Base-by-base conservation (phyloP, 371 early-diverging fungal genomes). In the Zopfochytrium polystomum region DNA sequence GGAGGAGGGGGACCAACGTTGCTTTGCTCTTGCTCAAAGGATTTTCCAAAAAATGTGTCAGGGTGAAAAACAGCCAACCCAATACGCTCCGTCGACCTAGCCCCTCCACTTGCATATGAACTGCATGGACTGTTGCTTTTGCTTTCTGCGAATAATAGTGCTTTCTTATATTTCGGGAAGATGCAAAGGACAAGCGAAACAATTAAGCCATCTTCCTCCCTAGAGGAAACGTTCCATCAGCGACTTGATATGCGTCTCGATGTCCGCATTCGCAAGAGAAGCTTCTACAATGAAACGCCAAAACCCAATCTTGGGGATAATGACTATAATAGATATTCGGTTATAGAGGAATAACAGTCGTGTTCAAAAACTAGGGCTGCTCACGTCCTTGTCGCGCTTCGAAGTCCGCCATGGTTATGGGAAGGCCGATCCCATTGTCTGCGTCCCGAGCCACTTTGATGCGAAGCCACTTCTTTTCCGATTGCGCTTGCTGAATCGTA, bases 251-350 rank as follows among this genome's bases (percentile, higher is more conserved):
- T 49, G 56, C 20, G 31, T 20, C 27, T 63, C 56, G 27, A 55
- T 20, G 1, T 15, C 38, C 0, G 0, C 42, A 30, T 29, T 31
- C 31, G 48, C 63, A 25, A 3, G 5, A 48, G 45, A 48, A n/a
- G 30, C 63, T 3, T 26, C 51, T 34, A 50, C 57, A 20, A 63
- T 26, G 23, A 20, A 63, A 46, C 56, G 55, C 63, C 63, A 63
- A 29, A 55, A 45, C 15, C 18, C 42, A 49, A 63, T 63, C 56
- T 63, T 63, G 44, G 56, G 63, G 11, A 63, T 38, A 55, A 63
- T 50, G 18, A 35, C 29, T 54, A 42, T 55, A 63, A 63, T 6
- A 55, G 43, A 25, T 33, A 56, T 20, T 55, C 56, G 34, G 55
- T 42, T 9, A 56, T 29, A 18, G 63, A 46, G 13, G 45, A 44